Base-by-base conservation (phyloP, 306 rosid genomes). In the Geum urbanum region DNA sequence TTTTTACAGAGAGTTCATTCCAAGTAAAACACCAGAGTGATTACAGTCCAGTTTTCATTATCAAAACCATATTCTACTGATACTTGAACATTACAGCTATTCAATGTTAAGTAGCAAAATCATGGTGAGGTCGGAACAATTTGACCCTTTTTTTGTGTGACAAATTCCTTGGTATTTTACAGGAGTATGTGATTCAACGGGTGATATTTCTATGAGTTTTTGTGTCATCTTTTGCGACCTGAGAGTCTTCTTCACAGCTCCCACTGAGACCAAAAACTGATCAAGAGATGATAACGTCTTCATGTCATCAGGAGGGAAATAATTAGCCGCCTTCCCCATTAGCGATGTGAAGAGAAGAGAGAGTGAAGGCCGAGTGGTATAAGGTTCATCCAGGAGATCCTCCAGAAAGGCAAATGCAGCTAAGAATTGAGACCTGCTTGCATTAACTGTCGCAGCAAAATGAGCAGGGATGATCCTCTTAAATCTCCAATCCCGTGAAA, bases 261-360 rank as follows among this genome's bases (percentile, higher is more conserved):
- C 97, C 41, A 87, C 95, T 0, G 96, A 89, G 73, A 95, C 99
- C 74, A 91, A 77, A 67, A 95, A 89, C 78, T 84, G 75, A 68
- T 87, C 97, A 49, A 95, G 95, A 47, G 99, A 95, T 59, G 99
- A 95, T 50, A 95, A 70, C 52, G 97, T 91, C 78, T 90, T 84
- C 97, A 91, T 95, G 83, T 91, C 99, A 64, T 95, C 99, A 0
- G 96, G 96, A 41, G 99, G 99, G 61, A 95, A 89, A 78, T 89
- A 95, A 72, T 91, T 91, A 12, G 95, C 92, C 0, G 99, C 97
- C 65, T 87, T 94, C 76, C 99, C 99, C 89, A 83, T 81, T 66
- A 91, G 80, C 16, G 96, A 88, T 24, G 96, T 66, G 68, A 95
- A 79, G 55, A 89, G 75, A 76, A 84, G 87, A 62, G 96, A 85